Evolutionary conservation across 1,284 basidiomycete species (phyloP), one percentile per base, ranked within the genome.

Genomic region (Moesziomyces aphidis): DNA sequence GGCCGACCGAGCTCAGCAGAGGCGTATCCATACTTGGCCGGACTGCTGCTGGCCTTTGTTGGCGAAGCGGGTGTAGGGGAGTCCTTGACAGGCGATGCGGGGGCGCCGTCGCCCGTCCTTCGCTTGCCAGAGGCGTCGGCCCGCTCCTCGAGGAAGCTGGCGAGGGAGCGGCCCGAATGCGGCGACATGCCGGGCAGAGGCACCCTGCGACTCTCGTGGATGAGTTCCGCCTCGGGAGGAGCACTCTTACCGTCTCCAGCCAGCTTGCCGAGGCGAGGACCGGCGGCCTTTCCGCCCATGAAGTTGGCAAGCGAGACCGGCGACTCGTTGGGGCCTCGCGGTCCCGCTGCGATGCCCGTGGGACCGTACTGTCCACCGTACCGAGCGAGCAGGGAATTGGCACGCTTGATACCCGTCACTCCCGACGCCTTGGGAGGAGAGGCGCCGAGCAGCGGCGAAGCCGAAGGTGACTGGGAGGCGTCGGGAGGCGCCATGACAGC

Each of bases 351-450:
- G 54, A 70, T 64, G 10, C 82, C 82, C 2, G 82, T 84, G n/a
- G 82, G 82, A 19, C 82, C 82, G 19, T 72, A 65, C n/a, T 76
- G 67, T 6, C 82, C 82, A 26, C 82, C 82, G 45, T 84, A 84
- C 28, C 80, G 73, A 17, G 73, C 70, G 2, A 84, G 63, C 24
- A 84, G 50, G 17, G 79, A 65, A n/a, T 78, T 71, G 59, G 73
- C 64, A 22, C 73, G 51, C 50, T 68, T 62, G 63, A 70, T 57
- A 2, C 62, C 63, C 10, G 62, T 69, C 19, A 67, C 67, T 15
- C 67, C 62, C 2, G 72, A 63, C n/a, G 62, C 59, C 47, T 70
- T 67, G 21, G 60, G 60, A 55, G 66, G 63, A n/a, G 72, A 67
- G 2, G 67, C 62, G 28, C 62, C 62, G 52, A 70, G 62, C 50